Evolutionary conservation across 1,139 yeast genomes (phyloP).

Genomic region (Magnusiomyces sp.): DNA sequence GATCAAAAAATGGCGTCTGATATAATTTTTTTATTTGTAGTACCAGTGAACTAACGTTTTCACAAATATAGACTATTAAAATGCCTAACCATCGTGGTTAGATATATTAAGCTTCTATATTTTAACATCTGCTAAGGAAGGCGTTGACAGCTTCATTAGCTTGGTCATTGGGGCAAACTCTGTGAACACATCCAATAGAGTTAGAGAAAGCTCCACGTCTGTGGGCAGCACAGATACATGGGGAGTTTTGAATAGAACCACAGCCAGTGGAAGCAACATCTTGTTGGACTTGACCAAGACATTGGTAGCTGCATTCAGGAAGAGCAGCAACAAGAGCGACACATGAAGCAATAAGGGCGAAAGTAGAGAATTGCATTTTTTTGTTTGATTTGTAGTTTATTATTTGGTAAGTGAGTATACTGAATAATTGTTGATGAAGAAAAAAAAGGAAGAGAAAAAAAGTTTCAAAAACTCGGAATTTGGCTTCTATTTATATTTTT

Average conservation of each 20-base stretch:
- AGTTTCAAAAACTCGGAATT: too few species aligned
- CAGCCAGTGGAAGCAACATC: constrained; percentile 4
- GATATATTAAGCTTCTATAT: too few species aligned
- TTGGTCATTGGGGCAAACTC: constrained; percentile 1
- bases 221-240: constrained; percentile 1
- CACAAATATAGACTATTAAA: too few species aligned
- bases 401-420: neutral
- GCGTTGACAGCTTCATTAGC: constrained; percentile 2
- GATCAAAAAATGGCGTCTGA: too few species aligned
- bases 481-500: too few species aligned
- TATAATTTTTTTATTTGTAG: too few species aligned
- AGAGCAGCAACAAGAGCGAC: neutral
- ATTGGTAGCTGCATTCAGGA: neutral
- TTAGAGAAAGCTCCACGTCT: neutral
- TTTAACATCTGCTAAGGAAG: constrained; percentile 1
- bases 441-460: neutral
- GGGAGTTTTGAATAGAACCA: neutral
- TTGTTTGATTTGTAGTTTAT: neutral
- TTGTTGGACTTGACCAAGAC: constrained; percentile 1
- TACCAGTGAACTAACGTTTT: too few species aligned
- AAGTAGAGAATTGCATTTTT: constrained; percentile 1
- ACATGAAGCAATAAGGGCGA: neutral
- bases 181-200: neutral
- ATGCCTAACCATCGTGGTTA: too few species aligned
- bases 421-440: neutral